These are phyloP conservation scores for Pachysolen tannophilus DNA, from an alignment of 805 yeast species.

Conservation along the genomic window DNA sequence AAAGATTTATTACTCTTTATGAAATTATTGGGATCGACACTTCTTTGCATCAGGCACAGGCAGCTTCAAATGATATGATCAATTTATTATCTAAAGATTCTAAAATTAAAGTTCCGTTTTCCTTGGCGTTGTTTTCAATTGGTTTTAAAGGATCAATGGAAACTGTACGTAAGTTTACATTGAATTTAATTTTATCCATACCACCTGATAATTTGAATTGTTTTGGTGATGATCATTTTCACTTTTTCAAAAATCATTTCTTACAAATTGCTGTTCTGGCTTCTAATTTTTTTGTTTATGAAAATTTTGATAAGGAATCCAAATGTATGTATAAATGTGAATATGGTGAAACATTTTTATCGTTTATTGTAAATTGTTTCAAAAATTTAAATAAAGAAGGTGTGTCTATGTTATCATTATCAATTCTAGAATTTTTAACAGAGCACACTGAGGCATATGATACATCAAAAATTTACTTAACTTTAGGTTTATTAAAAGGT, in stretches of 20 bases:
- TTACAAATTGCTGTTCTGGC: slow-evolving; percentile 61
- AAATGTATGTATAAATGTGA: slow-evolving; percentile 44
- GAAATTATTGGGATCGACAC: slow-evolving; percentile 83
- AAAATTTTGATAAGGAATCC: slow-evolving; percentile 19
- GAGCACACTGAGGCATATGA: slow-evolving; percentile 49
- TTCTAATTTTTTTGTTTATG: slow-evolving; percentile 42
- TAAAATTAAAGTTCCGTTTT: slow-evolving; percentile 61
- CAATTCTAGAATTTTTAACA: slow-evolving; percentile 36
- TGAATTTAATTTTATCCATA: slow-evolving; percentile 47
- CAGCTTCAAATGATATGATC: slow-evolving; percentile 58
- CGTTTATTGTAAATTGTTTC: slow-evolving; percentile 35
- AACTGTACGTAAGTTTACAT: slow-evolving; percentile 58
- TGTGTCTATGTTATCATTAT: slow-evolving; percentile 19
- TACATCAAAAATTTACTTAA: slow-evolving; percentile 57
- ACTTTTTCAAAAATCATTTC: slow-evolving; percentile 33
- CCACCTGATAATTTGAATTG: slow-evolving; percentile 35
- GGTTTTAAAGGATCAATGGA: slow-evolving; percentile 76
- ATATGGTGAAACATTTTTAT: slow-evolving; percentile 45
- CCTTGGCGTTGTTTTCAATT: slow-evolving; percentile 61
- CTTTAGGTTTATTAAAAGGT: slow-evolving; percentile 52
- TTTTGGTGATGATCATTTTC: slow-evolving; percentile 31
- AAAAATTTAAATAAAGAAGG: slow-evolving; percentile 18
- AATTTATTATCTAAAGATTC: slow-evolving; percentile 41
- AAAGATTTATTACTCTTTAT: slow-evolving; percentile 60
- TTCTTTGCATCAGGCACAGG: slow-evolving; percentile 78